Percentiles rank a stretch among this genome's conserved stretches.
phyloP scores from a whole-genome alignment of 768 basidiomycete genomes.

The Piloderma croceum region DNA sequence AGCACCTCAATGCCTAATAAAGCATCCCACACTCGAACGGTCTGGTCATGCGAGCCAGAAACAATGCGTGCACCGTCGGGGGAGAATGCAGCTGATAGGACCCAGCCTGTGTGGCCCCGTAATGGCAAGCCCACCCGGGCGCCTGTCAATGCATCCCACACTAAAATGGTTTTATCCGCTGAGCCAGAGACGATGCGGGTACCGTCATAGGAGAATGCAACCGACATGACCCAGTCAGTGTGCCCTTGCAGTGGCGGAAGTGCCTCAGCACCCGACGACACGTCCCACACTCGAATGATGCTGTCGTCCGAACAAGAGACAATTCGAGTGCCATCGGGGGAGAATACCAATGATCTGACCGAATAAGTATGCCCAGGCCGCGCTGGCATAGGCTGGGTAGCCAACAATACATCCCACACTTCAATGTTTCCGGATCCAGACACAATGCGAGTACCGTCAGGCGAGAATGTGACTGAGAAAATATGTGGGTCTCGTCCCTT shows the following conservation, averaged over 20 bases:
- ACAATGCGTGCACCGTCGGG: too few species aligned
- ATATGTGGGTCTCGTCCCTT: too few species aligned
- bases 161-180: constrained; percentile 14
- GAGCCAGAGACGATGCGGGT: constrained; percentile 12
- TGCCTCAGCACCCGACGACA: constrained; percentile 8
- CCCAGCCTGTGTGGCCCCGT: constrained; percentile 11
- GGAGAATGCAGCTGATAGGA: constrained; percentile 19
- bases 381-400: too few species aligned
- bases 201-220: constrained; percentile 20
- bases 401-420: too few species aligned
- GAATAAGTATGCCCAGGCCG: constrained; percentile 1
- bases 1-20: constrained; percentile 16
- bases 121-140: not conserved
- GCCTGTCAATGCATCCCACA: constrained; percentile 15
- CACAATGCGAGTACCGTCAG: constrained; percentile 3
- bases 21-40: too few species aligned
- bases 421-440: constrained; percentile 5
- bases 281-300: constrained; percentile 28
- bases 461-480: too few species aligned
- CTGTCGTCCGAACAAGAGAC: constrained; percentile 27
- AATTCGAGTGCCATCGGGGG: constrained; percentile 4
- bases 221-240: constrained; percentile 10
- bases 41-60: too few species aligned
- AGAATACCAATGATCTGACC: not conserved
- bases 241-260: constrained; percentile 14